A percentile compares a stretch with the other conserved stretches of the same genome.
These are phyloP conservation scores for Penicillium odoratum DNA, from an alignment of 495 filamentous ascomycete species.

Conservation along the genomic window DNA sequence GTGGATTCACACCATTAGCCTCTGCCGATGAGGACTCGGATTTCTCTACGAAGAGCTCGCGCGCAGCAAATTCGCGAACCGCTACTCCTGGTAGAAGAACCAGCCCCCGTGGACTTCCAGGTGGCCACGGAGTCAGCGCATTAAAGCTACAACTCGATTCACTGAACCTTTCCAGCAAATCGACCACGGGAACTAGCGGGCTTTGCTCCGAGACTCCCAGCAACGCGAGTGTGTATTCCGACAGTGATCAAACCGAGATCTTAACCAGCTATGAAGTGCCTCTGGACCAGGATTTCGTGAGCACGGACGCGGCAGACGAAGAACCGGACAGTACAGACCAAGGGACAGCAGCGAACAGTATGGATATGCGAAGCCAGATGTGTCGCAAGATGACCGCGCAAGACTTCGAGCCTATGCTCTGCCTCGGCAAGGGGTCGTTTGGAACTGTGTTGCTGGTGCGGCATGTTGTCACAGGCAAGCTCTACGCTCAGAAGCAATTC, in stretches of 20 bases:
- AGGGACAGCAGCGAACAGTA: constrained; percentile 11
- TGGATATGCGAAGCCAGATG: constrained; percentile 42
- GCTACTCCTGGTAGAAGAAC: constrained; percentile 24
- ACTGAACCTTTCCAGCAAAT: constrained; percentile 54
- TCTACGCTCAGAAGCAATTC: constrained; percentile 98
- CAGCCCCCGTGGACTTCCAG: constrained; percentile 47
- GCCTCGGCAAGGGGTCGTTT: constrained; percentile 93
- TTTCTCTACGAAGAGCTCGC: constrained; percentile 54
- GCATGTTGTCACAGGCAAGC: constrained; percentile 78
- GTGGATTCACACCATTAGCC: constrained; percentile 82
- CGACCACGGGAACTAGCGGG: constrained; percentile 26
- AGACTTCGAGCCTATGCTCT: constrained; percentile 92
- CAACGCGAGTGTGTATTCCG: constrained; percentile 59
- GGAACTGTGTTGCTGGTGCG: constrained; percentile 92
- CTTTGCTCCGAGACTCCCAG: constrained; percentile 48
- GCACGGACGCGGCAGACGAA: constrained; percentile 58
- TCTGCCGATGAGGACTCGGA: constrained; percentile 88
- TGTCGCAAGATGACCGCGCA: constrained; percentile 84
- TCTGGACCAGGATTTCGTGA: constrained; percentile 84
- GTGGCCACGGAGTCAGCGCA: constrained; percentile 72
- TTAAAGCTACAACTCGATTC: constrained; percentile 75
- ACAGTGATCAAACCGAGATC: constrained; percentile 54
- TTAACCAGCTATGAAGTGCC: constrained; percentile 85
- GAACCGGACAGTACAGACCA: constrained; percentile 28
- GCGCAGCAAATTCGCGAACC: constrained; percentile 36